Evolutionary conservation across 192 early-diverging fungal genomes (phyloP), one percentile per base, ranked within the genome.

Genomic region (Gryganskiella cystojenkinii): DNA sequence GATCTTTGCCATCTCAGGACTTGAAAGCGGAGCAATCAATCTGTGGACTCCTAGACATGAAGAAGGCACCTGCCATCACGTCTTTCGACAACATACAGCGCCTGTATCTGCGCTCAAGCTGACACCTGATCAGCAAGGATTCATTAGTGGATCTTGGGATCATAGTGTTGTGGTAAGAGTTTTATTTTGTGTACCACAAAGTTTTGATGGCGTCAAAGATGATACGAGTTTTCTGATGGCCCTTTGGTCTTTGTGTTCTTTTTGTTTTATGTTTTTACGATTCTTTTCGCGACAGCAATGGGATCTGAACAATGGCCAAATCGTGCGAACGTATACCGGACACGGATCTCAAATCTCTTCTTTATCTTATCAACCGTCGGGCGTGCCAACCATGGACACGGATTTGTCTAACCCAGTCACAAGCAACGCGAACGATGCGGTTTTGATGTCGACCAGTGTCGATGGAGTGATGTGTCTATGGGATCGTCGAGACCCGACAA

Each of bases 81-180:
- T 95, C 1, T 85, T 99, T 34, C 78, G 87, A 31, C 85, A 91
- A 53, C 98, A 99, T 63, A 90, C 81, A 14, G 88, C 84, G 20
- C 90, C 95, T 4, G 97, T 99, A 4, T 96, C 97, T 0, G 88
- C 91, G 1, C 69, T 99, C 22, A 86, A 84, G 47, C 89, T 96
- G 27, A 87, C 91, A 11, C 93, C 94, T 2, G 95, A 92, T 42
- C 95, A 99, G 71, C 84, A 84, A 56, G 87, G 88, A 0, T 79
- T 95, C 51, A 86, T 98, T 52, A 98, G 94, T 72, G 98, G 97
- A 6, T 95, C 96, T 27, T 99, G 98, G 98, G 98, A 99, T 68
- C 90, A 94, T 49, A 84, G 84, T 15, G 82, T 95, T 20, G 42
- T 94, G 74, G 92, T 93, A 84, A 28, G 19, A 37, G 22, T 4